phyloP scores from a whole-genome alignment of 768 basidiomycete species.

The Hygrophoropsis aurantiaca region DNA sequence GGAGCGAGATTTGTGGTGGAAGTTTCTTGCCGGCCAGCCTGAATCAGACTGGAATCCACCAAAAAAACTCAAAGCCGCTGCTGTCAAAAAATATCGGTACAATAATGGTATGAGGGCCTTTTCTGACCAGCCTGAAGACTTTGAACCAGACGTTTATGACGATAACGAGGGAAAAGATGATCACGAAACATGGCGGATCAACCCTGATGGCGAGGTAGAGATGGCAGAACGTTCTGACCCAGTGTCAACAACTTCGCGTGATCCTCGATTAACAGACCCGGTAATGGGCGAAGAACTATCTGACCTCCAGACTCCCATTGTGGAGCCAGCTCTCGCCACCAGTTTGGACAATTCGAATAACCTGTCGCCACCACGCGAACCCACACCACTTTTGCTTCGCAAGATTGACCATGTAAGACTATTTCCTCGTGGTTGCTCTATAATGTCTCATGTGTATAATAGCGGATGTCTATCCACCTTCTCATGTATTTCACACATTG shows the following conservation, averaged over 20 bases:
- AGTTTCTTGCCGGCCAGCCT: slow-evolving; percentile 68
- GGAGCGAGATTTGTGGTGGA: slow-evolving; percentile 80
- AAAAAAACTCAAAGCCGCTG: slow-evolving; percentile 30
- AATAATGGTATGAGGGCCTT: slow-evolving; percentile 36
- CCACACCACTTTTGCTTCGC: slow-evolving; percentile 54
- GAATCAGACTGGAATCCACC: slow-evolving; percentile 65
- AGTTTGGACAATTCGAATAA: too few species aligned
- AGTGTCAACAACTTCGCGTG: slow-evolving; percentile 41
- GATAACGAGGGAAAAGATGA: background rate
- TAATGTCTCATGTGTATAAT: slow-evolving; percentile 13
- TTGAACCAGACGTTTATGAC: background rate
- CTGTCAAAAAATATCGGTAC: slow-evolving; percentile 9
- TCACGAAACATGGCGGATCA: slow-evolving; percentile 32
- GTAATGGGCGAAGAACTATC: slow-evolving; percentile 3
- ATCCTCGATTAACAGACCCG: slow-evolving; percentile 27
- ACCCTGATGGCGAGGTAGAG: slow-evolving; percentile 46
- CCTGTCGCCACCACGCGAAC: slow-evolving; percentile 43
- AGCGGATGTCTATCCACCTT: slow-evolving; percentile 73
- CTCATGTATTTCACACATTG: slow-evolving; percentile 85
- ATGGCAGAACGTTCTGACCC: slow-evolving; percentile 34
- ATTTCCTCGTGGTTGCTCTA: too few species aligned
- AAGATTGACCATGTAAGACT: slow-evolving; percentile 71
- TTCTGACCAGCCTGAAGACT: slow-evolving; percentile 23
- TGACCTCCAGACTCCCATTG: background rate
- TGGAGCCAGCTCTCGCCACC: too few species aligned